phyloP scores from a whole-genome alignment of 257 asterid genomes.

The Solanum bukasovii region DNA sequence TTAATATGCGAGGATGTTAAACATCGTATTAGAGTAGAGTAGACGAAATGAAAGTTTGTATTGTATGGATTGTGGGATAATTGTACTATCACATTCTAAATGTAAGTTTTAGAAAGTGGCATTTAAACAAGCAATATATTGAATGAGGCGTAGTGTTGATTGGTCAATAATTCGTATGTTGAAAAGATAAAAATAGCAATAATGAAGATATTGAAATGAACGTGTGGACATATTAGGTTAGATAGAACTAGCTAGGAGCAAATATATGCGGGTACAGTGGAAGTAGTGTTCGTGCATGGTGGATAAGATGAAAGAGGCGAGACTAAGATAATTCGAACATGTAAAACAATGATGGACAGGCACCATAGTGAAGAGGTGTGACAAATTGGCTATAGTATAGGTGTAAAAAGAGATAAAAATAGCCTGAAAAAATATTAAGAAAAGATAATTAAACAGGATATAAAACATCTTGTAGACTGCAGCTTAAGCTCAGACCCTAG shows the following conservation, averaged over 20 bases:
- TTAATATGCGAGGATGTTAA: neutral
- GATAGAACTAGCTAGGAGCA: neutral
- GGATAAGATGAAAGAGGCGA: neutral
- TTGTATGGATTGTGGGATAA: neutral
- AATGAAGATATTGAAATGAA: neutral
- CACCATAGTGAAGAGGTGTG: rapidly evolving
- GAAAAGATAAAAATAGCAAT: neutral
- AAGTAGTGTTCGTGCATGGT: neutral
- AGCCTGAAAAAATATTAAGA: too few species aligned
- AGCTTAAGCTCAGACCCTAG: neutral
- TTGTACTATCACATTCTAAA: neutral
- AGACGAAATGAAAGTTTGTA: neutral
- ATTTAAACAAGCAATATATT: neutral
- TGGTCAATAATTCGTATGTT: neutral
- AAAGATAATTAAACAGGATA: too few species aligned
- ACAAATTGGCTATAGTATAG: too few species aligned
- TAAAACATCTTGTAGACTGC: too few species aligned
- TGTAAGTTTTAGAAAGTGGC: neutral
- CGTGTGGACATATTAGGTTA: neutral
- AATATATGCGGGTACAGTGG: neutral
- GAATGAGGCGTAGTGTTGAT: neutral
- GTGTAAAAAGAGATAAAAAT: too few species aligned
- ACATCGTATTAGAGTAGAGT: neutral
- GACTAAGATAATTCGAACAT: rapidly evolving
- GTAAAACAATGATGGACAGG: too few species aligned